Conservation (phyloP, 768 basidiomycete species). For the Leccinum longicurvipes region DNA sequence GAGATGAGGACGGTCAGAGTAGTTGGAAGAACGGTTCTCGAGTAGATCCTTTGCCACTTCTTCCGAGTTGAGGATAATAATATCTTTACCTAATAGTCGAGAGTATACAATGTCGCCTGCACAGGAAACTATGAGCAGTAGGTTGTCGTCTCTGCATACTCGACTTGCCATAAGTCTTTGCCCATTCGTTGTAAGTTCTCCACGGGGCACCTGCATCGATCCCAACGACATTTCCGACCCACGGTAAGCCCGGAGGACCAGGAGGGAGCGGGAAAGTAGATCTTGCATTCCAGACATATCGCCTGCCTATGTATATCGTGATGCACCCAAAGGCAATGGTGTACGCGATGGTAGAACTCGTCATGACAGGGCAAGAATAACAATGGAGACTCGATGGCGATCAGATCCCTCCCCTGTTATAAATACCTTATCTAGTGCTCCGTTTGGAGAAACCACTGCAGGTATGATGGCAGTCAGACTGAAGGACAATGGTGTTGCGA, state of each 20-base stretch:
- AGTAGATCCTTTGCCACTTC: constrained; percentile 5
- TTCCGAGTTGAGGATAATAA: constrained; percentile 13
- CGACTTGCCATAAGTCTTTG: constrained; percentile 2
- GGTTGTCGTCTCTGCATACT: too few relatives aligned
- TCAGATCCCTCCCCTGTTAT: neutral
- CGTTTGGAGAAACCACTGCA: neutral
- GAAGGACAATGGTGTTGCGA: neutral
- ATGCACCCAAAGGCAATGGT: neutral
- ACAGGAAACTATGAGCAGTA: neutral
- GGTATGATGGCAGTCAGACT: neutral
- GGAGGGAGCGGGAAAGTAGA: neutral
- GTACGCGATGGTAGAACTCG: neutral
- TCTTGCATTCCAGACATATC: neutral
- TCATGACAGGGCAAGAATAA: neutral
- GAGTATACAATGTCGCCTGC: constrained; percentile 6
- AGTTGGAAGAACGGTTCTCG: constrained; percentile 7
- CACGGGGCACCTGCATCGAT: constrained; percentile 1
- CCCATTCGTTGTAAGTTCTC: constrained; percentile 9
- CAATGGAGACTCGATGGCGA: neutral
- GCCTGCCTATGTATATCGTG: neutral
- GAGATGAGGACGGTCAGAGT: constrained; percentile 10
- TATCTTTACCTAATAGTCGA: constrained; percentile 2
- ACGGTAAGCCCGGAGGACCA: constrained; percentile 8
- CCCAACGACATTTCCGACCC: constrained; percentile 6
- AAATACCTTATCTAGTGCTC: neutral